Percentiles rank a stretch among this genome's conserved stretches.
phyloP scores from a whole-genome alignment of 257 asterid genomes.

The Capsicum pubescens region DNA sequence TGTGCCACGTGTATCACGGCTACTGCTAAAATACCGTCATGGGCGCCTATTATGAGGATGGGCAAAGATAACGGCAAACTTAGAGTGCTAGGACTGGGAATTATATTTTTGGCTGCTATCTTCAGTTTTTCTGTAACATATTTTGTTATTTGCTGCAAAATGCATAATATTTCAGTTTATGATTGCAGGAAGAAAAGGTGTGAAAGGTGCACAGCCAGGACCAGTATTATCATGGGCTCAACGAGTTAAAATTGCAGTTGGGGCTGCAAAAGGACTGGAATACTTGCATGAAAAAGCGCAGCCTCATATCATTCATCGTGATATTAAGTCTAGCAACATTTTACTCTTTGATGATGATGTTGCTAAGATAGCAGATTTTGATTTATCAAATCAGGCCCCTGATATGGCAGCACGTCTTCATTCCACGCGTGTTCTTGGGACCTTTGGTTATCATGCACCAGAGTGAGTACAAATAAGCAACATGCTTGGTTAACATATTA shows the following conservation, averaged over 20 bases:
- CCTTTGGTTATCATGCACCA: constrained; percentile 94
- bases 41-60: neutral
- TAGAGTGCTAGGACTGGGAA: neutral
- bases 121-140: neutral
- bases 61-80: constrained; percentile 13
- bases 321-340: constrained; percentile 88
- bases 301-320: constrained; percentile 85
- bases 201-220: constrained; percentile 94
- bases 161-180: neutral
- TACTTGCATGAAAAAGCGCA: constrained; percentile 84
- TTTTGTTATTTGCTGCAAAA: neutral
- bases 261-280: constrained; percentile 88
- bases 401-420: constrained; percentile 96
- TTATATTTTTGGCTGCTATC: neutral
- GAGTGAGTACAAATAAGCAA: constrained; percentile 55
- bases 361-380: constrained; percentile 88
- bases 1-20: neutral
- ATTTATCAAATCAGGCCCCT: constrained; percentile 89
- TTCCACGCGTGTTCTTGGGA: constrained; percentile 94
- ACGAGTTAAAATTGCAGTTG: constrained; percentile 88
- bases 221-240: constrained; percentile 90
- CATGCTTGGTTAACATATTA: neutral
- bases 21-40: neutral
- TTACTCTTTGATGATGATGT: constrained; percentile 76
- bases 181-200: constrained; percentile 79